Evolutionary conservation across 2,329 filamentous ascomycete genomes (phyloP).

Genomic region (Coccinonectria pachysandricola): DNA sequence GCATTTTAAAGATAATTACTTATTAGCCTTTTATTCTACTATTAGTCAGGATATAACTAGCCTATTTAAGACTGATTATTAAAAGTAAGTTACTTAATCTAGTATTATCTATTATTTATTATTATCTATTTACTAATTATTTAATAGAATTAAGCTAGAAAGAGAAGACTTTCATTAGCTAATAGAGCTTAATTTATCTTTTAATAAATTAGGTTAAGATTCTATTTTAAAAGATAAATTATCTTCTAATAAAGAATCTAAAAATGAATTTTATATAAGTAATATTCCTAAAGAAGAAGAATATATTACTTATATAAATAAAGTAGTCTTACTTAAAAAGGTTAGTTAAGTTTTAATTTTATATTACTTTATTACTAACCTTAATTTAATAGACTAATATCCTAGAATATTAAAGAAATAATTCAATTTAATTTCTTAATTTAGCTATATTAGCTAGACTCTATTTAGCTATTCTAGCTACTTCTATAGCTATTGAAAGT

Average conservation of each 20-base stretch:
- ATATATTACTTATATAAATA: neutral
- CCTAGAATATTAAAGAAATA: slow-evolving; percentile 1
- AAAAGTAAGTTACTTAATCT: neutral
- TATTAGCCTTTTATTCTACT: slow-evolving; percentile 1
- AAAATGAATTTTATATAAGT: neutral
- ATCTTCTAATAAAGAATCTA: neutral
- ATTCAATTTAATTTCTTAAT: neutral
- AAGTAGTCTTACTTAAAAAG: neutral
- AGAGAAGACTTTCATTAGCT: neutral
- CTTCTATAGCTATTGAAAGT: too few relatives aligned
- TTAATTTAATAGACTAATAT: slow-evolving; percentile 1
- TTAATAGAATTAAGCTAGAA: neutral
- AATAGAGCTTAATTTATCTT: neutral
- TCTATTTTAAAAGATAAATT: neutral
- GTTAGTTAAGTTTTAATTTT: neutral
- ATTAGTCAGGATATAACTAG: neutral
- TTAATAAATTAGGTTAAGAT: neutral
- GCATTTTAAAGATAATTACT: neutral
- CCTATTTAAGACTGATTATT: neutral
- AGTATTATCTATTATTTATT: neutral
- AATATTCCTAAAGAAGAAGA: neutral
- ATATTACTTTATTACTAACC: too few relatives aligned
- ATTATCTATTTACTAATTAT: neutral
- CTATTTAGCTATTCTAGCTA: too few relatives aligned
- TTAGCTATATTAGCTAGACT: neutral